Base-by-base conservation (phyloP, 345 rosid species). In the Pugionium dolabratum region DNA sequence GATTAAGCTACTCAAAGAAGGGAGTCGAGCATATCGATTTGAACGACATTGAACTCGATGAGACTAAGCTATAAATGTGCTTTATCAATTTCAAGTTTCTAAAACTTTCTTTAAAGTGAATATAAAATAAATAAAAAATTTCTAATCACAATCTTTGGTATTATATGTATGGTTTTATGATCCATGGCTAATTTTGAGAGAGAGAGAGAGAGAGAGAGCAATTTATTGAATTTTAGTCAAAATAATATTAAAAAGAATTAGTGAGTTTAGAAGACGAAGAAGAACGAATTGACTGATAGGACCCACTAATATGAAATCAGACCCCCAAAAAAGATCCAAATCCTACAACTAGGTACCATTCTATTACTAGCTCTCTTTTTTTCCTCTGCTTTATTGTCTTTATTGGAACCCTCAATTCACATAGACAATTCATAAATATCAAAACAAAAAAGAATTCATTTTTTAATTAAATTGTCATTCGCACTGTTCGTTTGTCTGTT, bases 31-130 rank as follows among this genome's bases (percentile, higher is more conserved):
- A 61, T 66, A 72, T 63, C 44, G 78, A 84, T 9, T 49, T 78
- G 64, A 87, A 81, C 76, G 87, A 84, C 66, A 67, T 85, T 45
- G 94, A 90, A 72, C 85, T 85, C 25, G 88, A 82, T 34, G 85
- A 78, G 59, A 66, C 84, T 5, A 87, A 83, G n/a, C n/a, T n/a
- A n/a, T n/a, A n/a, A n/a, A n/a, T n/a, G n/a, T n/a, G n/a, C n/a
- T n/a, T n/a, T n/a, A n/a, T n/a, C n/a, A n/a, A n/a, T n/a, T n/a
- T n/a, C n/a, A n/a, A 75, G 76, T 36, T 18, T 18, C 18, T 18
- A 0, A 18, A 18, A 18, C 18, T 18, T 18, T 18, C 18, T 18
- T 18, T 18, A 18, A 18, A 18, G 18, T 18, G 0, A 0, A 18
- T 18, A 18, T 18, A 18, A 18, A 18, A 42, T 86, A 80, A 18